These are phyloP conservation scores for fission yeast (Schizosaccharomyces pombe) DNA, from an alignment of 805 yeast species.

Conservation along the genomic window ASM294v3 CU329670.1:5232001-5232500, in stretches of 20 bases:
- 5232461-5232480: constrained; percentile 21
- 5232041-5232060: background rate
- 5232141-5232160: constrained; percentile 26
- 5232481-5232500: constrained; percentile 27
- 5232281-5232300: constrained; percentile 50
- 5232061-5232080: constrained; percentile 12
- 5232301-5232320: constrained; percentile 32
- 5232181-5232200: constrained; percentile 42
- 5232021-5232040: constrained; percentile 12
- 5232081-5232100: constrained; percentile 38
- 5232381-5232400: constrained; percentile 17
- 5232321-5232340: constrained; percentile 14
- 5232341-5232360: background rate
- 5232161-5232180: constrained; percentile 20
- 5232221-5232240: background rate
- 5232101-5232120: constrained; percentile 26
- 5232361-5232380: constrained; percentile 10
- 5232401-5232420: constrained; percentile 23
- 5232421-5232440: constrained; percentile 19
- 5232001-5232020: constrained; percentile 31
- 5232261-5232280: constrained; percentile 32
- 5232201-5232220: constrained; percentile 47
- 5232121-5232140: constrained; percentile 42
- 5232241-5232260: background rate
- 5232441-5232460: constrained; percentile 19